These are phyloP conservation scores for Ganoderma sp. DNA, from an alignment of 1,284 basidiomycete genomes.

Conservation along the genomic window DNA sequence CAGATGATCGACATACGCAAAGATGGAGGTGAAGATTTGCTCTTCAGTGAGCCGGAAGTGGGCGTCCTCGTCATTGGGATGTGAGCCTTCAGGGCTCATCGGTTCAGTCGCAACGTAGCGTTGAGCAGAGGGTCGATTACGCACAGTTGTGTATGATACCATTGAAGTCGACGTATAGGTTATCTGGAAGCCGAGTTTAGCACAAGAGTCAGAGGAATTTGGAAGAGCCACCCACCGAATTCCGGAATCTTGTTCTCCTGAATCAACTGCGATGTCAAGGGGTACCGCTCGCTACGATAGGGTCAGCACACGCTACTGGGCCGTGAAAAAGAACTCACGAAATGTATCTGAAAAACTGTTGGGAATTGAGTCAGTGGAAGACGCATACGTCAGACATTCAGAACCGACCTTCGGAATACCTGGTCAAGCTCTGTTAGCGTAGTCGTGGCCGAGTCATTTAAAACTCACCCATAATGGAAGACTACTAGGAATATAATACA, in stretches of 20 bases:
- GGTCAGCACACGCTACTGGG: conserved; percentile 22
- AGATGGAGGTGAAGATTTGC: conserved; percentile 97
- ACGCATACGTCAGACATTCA: conserved; percentile 13
- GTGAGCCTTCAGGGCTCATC: conserved; percentile 62
- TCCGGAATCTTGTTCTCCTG: conserved; percentile 98
- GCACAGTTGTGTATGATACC: conserved; percentile 98
- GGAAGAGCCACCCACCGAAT: conserved; percentile 60
- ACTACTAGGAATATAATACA: conserved; percentile 25
- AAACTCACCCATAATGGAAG: conserved; percentile 25
- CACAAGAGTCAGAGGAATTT: conserved; percentile 10
- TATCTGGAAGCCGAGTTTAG: conserved; percentile 56
- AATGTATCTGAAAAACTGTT: conserved; percentile 83
- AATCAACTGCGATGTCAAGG: conserved; percentile 96
- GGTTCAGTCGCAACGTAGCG: neutral
- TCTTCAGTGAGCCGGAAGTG: conserved; percentile 96
- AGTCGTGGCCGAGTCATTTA: too few relatives aligned
- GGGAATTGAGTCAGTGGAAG: conserved; percentile 6
- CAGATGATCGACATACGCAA: conserved; percentile 95
- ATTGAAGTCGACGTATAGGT: conserved; percentile 96
- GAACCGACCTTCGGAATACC: conserved; percentile 37
- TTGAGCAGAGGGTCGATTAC: conserved; percentile 30
- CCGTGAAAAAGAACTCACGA: conserved; percentile 57
- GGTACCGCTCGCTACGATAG: conserved; percentile 86
- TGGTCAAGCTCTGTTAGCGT: conserved; percentile 14
- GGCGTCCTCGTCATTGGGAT: conserved; percentile 93